Evolutionary conservation across 352 stramenopile genomes (phyloP).

Genomic region (Phytophthora meadii): DNA sequence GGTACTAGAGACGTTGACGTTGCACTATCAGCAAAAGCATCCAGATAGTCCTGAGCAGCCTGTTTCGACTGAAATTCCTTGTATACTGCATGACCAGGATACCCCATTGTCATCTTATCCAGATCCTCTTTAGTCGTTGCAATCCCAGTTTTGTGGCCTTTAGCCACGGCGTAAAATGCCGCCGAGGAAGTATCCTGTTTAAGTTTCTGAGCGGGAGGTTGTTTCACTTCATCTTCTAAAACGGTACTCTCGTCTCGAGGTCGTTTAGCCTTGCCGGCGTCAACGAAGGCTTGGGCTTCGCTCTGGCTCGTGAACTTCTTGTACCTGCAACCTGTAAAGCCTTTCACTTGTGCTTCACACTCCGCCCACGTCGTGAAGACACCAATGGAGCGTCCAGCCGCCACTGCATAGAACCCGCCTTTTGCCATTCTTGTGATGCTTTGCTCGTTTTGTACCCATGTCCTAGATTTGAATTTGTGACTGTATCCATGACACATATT

Average conservation of each 20-base stretch:
- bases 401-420: slow-evolving; percentile 70
- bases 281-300: slow-evolving; percentile 63
- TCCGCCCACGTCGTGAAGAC: slow-evolving; percentile 65
- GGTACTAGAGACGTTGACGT: slow-evolving; percentile 9
- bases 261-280: slow-evolving; percentile 16
- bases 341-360: slow-evolving; percentile 62
- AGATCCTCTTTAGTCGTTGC: slow-evolving; percentile 46
- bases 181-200: slow-evolving; percentile 5
- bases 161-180: slow-evolving; percentile 43
- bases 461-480: background rate
- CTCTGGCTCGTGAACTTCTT: slow-evolving; percentile 70
- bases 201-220: slow-evolving; percentile 18
- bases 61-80: slow-evolving; percentile 28
- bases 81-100: slow-evolving; percentile 17
- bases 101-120: slow-evolving; percentile 21
- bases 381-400: slow-evolving; percentile 52
- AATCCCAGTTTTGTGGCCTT: slow-evolving; percentile 45
- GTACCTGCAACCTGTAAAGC: slow-evolving; percentile 53
- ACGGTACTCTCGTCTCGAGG: slow-evolving; percentile 21
- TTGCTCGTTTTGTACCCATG: slow-evolving; percentile 4
- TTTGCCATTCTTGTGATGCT: slow-evolving; percentile 17
- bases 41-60: slow-evolving; percentile 17
- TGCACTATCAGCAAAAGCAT: slow-evolving; percentile 4
- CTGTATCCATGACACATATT: background rate
- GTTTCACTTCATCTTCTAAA: background rate